Conservation (phyloP, 1,284 basidiomycete species). For the Cryptococcus sp. region DNA sequence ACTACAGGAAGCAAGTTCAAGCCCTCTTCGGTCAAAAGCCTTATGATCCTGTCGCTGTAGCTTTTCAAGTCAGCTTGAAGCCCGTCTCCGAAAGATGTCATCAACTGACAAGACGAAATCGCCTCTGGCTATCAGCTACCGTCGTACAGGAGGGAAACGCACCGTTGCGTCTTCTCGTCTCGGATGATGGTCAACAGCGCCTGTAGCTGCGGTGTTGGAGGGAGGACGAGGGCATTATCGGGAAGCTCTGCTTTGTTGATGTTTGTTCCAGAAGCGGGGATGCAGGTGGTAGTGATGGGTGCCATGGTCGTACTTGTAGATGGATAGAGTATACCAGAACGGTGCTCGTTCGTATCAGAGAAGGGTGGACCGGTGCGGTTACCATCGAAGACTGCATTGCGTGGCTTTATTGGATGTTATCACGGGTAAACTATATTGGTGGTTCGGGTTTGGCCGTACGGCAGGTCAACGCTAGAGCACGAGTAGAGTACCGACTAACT, state of each 20-base stretch:
- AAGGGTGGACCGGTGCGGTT: too few relatives aligned
- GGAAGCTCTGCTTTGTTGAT: slow-evolving; percentile 33
- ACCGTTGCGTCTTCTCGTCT: slow-evolving; percentile 65
- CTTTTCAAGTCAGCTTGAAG: slow-evolving; percentile 7
- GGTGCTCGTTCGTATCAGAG: too few relatives aligned
- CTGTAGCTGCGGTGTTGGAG: slow-evolving; percentile 78
- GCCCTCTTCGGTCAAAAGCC: slow-evolving; percentile 61
- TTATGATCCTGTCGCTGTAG: slow-evolving; percentile 63
- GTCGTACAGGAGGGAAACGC: slow-evolving; percentile 5
- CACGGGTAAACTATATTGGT: too few relatives aligned
- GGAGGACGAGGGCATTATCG: slow-evolving; percentile 41
- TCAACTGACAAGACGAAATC: slow-evolving; percentile 81
- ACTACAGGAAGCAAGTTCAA: slow-evolving; percentile 92
- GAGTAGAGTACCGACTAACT: too few relatives aligned
- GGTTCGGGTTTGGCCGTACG: too few relatives aligned
- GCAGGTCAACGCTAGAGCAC: too few relatives aligned
- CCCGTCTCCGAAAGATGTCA: background rate
- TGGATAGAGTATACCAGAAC: too few relatives aligned
- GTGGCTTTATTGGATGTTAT: too few relatives aligned
- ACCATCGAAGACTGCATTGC: too few relatives aligned
- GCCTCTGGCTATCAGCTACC: slow-evolving; percentile 53
- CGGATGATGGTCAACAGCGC: slow-evolving; percentile 94
- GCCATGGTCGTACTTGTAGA: slow-evolving; percentile 1
- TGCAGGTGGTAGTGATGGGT: slow-evolving; percentile 16
- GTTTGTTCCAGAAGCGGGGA: slow-evolving; percentile 33